Conservation (phyloP, 2,329 filamentous ascomycete genomes). For the Clarireedia hainanense region DNA sequence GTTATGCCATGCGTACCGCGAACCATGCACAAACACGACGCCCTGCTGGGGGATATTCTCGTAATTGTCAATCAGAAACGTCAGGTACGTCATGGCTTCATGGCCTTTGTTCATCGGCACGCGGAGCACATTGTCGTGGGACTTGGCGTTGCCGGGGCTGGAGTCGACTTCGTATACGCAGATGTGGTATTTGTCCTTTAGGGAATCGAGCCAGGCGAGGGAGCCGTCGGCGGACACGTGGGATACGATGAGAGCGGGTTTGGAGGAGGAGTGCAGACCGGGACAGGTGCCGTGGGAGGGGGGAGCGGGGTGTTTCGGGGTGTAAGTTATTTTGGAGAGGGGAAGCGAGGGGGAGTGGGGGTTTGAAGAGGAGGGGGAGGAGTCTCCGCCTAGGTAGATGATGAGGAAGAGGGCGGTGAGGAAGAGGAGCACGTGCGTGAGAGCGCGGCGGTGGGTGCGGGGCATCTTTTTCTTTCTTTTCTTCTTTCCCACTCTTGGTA, state of each 20-base stretch:
- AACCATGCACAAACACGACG: conserved; percentile 37
- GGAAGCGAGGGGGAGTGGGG: conserved; percentile 7
- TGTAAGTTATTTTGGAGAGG: conserved; percentile 33
- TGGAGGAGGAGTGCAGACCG: conserved; percentile 30
- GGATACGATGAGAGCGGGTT: conserved; percentile 39
- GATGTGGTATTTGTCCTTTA: conserved; percentile 35
- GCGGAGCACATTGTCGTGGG: conserved; percentile 27
- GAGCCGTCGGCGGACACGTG: conserved; percentile 35
- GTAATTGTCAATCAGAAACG: conserved; percentile 41
- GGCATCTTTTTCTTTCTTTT: conserved; percentile 25
- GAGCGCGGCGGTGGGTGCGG: conserved; percentile 30
- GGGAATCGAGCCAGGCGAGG: conserved; percentile 33
- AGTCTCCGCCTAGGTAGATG: conserved; percentile 28
- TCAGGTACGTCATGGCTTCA: conserved; percentile 40
- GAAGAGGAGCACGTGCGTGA: conserved; percentile 33
- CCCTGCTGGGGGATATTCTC: conserved; percentile 31
- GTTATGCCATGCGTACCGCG: conserved; percentile 38
- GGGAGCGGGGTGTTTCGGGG: conserved; percentile 27
- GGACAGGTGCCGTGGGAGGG: conserved; percentile 37
- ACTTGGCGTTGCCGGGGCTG: conserved; percentile 19
- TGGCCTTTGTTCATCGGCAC: conserved; percentile 39
- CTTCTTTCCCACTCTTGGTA: too few relatives aligned
- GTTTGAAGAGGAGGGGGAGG: too few relatives aligned
- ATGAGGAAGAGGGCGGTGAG: conserved; percentile 29
- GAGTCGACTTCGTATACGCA: conserved; percentile 39